Evolutionary conservation across 495 filamentous ascomycete genomes (phyloP), one percentile per base, ranked within the genome.

Genomic region (Aspergillus saccharolyticus): DNA sequence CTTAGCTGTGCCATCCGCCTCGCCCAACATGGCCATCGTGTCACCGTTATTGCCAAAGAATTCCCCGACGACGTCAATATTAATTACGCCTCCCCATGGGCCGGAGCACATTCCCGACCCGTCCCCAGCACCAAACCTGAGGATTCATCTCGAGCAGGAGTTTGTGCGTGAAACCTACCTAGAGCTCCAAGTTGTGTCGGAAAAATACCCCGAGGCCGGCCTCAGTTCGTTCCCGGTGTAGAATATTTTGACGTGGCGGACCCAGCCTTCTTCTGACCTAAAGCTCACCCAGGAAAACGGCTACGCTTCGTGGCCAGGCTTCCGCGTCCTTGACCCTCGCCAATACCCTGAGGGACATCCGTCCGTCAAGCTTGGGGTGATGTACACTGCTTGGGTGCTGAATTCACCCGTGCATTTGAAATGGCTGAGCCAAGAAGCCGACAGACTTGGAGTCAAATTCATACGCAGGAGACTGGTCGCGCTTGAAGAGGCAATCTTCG

Each of bases 51-150:
- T 20, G 39, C 48, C 2, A 17, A 22, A 30, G 55, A 58, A 18
- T 21, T 46, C 22, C 48, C 48, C 3, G 55, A 49, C 20, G 46
- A 52, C 15, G 16, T 19, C 25, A 14, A 42, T 18, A 52, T 57
- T 43, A 70, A 82, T 69, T 83, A 72, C 61, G 75, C 79, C 19
- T 82, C 80, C 14, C 71, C 76, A 10, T 83, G 80, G 80, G 80
- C 69, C 24, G 79, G 80, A 42, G 79, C 78, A 18, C 79, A 77
- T 57, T 74, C 78, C 60, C 76, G 78, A 15, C 73, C 70, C 19
- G 63, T 76, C 18, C 72, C 74, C 2, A 72, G 71, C 18, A 51
- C 50, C 25, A 49, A 49, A 14, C 46, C 46, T 2, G 21, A 25
- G 46, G 46, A 49, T 17, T n/a, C 46, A 21, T 17, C 20, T 49